Evolutionary conservation across 345 rosid genomes (phyloP).

Genomic region (Citrus inodora): DNA sequence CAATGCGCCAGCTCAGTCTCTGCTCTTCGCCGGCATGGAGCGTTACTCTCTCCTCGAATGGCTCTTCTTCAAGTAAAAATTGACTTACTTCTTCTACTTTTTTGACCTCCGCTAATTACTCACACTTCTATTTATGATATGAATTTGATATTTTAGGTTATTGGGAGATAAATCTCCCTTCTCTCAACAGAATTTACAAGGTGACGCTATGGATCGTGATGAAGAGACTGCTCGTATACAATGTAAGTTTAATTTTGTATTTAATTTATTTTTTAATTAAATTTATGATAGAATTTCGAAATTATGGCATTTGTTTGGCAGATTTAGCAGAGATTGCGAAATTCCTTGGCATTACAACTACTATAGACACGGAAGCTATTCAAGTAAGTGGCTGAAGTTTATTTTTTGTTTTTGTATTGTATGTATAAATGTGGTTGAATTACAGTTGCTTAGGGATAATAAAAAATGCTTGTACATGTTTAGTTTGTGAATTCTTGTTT

Average conservation of each 20-base stretch:
- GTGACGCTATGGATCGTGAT: conserved; percentile 81
- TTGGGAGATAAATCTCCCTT: conserved; percentile 95
- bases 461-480: not conserved
- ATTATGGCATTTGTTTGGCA: conserved; percentile 20
- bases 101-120: not conserved
- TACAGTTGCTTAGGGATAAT: not conserved
- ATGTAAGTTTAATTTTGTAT: conserved; percentile 29
- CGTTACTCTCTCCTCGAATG: conserved; percentile 96
- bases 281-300: not conserved
- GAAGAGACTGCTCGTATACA: conserved; percentile 97
- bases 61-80: conserved; percentile 77
- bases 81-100: conserved; percentile 13
- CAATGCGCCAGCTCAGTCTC: conserved; percentile 93
- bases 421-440: not conserved
- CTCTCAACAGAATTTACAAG: conserved; percentile 81
- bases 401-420: not conserved
- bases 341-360: conserved; percentile 79
- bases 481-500: not conserved
- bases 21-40: conserved; percentile 98
- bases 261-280: not conserved
- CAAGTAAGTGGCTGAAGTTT: conserved; percentile 45
- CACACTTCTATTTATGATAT: not conserved
- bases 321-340: conserved; percentile 97
- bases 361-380: conserved; percentile 81
- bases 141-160: conserved; percentile 42